phyloP scores from a whole-genome alignment of 768 basidiomycete genomes.

The Mycena galopus region DNA sequence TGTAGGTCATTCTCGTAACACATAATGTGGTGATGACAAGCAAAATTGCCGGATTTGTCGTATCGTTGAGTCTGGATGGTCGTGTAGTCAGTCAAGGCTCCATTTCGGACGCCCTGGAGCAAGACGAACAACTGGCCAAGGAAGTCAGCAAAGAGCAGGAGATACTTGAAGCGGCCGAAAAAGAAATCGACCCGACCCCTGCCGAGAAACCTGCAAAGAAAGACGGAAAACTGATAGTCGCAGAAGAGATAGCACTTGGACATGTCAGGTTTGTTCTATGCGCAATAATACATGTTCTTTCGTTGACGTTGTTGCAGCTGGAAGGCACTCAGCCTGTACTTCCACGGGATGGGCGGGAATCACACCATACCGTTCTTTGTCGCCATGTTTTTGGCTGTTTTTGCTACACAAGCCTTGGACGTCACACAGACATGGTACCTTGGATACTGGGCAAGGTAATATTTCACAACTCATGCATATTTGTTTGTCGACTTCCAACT shows the following conservation, averaged over 20 bases:
- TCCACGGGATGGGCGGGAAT: slow-evolving; percentile 53
- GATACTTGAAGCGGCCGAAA: slow-evolving; percentile 43
- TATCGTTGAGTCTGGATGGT: slow-evolving; percentile 69
- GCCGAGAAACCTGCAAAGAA: slow-evolving; percentile 38
- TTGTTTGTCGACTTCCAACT: background rate
- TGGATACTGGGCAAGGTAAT: slow-evolving; percentile 54
- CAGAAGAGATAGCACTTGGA: slow-evolving; percentile 72
- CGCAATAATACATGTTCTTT: too few species aligned
- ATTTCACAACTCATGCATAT: background rate
- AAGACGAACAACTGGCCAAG: slow-evolving; percentile 51
- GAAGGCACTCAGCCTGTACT: slow-evolving; percentile 51
- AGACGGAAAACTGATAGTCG: slow-evolving; percentile 70
- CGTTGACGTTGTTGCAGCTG: too few species aligned
- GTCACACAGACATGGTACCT: slow-evolving; percentile 58
- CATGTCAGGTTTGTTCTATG: too few species aligned
- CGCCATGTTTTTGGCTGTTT: slow-evolving; percentile 40
- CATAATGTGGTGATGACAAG: slow-evolving; percentile 60
- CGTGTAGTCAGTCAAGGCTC: slow-evolving; percentile 64
- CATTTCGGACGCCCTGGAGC: slow-evolving; percentile 60
- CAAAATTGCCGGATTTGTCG: slow-evolving; percentile 68
- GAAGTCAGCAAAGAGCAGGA: slow-evolving; percentile 48
- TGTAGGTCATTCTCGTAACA: slow-evolving; percentile 83
- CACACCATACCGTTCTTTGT: slow-evolving; percentile 51
- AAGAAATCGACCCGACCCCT: slow-evolving; percentile 40
- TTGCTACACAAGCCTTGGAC: slow-evolving; percentile 41